A percentile compares a stretch with the other conserved stretches of the same genome.
Conservation (phyloP, 805 yeast genomes). For the Grigorovia humatica region DNA sequence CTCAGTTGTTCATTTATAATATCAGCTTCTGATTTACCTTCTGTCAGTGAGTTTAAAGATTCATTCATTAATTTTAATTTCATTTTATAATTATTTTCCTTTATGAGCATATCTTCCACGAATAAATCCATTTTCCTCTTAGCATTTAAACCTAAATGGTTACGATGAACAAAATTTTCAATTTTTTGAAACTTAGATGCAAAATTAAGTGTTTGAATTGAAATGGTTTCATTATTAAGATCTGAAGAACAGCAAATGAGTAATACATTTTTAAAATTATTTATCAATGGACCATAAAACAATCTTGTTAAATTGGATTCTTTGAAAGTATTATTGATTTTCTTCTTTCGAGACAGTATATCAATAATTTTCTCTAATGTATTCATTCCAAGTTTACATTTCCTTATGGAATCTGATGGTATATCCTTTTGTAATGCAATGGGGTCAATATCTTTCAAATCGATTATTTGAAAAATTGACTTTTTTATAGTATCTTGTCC, state of each 20-base stretch:
- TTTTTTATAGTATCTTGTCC: conserved; percentile 1
- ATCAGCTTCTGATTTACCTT: conserved; percentile 1
- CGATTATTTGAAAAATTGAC: background rate
- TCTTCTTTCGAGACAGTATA: background rate
- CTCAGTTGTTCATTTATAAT: background rate
- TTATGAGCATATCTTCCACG: conserved; percentile 33
- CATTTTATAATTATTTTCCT: conserved; percentile 19
- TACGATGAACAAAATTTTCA: conserved; percentile 37
- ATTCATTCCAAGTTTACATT: conserved; percentile 1
- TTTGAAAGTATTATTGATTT: conserved; percentile 23
- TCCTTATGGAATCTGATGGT: background rate
- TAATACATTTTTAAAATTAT: conserved; percentile 67
- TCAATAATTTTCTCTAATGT: background rate
- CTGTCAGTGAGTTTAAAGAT: conserved; percentile 4
- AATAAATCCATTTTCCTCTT: conserved; percentile 37
- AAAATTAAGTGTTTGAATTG: conserved; percentile 61
- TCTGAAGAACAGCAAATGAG: conserved; percentile 68
- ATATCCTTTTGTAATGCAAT: background rate
- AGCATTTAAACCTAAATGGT: conserved; percentile 41
- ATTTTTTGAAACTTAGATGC: conserved; percentile 65
- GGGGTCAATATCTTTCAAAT: conserved; percentile 1
- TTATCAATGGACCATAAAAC: conserved; percentile 71
- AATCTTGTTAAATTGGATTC: conserved; percentile 73
- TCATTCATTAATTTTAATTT: conserved; percentile 8
- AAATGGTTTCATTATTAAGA: conserved; percentile 45